phyloP scores from a whole-genome alignment of 345 rosid species.

The Brassica rapa region DNA sequence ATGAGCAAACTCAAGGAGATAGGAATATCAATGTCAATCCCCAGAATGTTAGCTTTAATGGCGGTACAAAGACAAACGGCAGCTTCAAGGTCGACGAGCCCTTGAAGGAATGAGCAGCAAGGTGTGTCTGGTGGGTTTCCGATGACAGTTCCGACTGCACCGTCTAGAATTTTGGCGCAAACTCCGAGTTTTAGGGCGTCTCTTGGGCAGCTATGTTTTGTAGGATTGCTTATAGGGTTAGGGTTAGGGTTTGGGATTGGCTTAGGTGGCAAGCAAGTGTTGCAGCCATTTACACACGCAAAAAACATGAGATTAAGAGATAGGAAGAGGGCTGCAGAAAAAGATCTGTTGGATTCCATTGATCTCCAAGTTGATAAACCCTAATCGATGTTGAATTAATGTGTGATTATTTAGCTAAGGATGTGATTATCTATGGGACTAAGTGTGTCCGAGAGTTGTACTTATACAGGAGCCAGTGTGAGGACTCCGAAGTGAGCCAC shows the following conservation, averaged over 20 bases:
- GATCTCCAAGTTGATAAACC: constrained; percentile 10
- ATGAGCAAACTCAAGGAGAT: constrained; percentile 67
- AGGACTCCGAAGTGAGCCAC: constrained; percentile 10
- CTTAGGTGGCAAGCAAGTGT: constrained; percentile 50
- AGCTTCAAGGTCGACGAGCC: constrained; percentile 67
- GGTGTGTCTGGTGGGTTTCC: constrained; percentile 62
- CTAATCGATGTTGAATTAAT: neutral
- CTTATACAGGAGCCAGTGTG: constrained; percentile 24
- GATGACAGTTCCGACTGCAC: constrained; percentile 48
- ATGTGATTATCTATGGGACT: constrained; percentile 4
- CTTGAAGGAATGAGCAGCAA: constrained; percentile 65
- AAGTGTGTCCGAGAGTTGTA: neutral
- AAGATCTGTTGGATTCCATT: constrained; percentile 46
- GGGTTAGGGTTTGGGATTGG: constrained; percentile 50
- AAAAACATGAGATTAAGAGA: constrained; percentile 39
- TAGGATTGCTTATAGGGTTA: constrained; percentile 26
- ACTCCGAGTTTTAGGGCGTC: constrained; percentile 64
- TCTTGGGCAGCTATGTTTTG: constrained; percentile 56
- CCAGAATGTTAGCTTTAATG: constrained; percentile 68
- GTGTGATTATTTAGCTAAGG: constrained; percentile 18
- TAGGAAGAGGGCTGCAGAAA: constrained; percentile 42
- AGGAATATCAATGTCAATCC: constrained; percentile 62
- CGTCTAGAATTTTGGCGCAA: constrained; percentile 61
- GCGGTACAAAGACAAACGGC: constrained; percentile 75
- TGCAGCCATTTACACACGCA: constrained; percentile 50